These are phyloP conservation scores for Leishmania braziliensis DNA, from an alignment of 208 protist species.

Conservation along the genomic window DNA sequence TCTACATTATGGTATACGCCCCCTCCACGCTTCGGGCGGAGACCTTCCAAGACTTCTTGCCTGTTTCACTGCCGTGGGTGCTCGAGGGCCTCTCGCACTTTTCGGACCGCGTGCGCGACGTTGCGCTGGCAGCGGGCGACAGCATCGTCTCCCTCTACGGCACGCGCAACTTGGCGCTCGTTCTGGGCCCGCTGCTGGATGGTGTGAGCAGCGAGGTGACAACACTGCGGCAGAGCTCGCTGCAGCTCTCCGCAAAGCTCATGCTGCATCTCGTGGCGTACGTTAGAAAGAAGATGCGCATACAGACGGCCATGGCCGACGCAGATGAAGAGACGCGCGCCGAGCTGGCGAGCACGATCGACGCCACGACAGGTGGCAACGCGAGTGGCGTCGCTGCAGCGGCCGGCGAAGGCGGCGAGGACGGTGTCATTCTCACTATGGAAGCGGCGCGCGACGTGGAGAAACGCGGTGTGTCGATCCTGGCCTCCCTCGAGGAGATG, in stretches of 20 bases:
- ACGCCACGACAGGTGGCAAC: constrained; percentile 8
- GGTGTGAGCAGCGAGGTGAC: constrained; percentile 86
- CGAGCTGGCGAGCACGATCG: constrained; percentile 29
- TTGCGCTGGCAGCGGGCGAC: constrained; percentile 86
- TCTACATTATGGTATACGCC: constrained; percentile 93
- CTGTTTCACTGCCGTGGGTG: constrained; percentile 85
- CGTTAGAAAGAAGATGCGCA: constrained; percentile 87
- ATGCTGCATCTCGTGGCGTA: constrained; percentile 87
- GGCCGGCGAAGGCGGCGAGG: constrained; percentile 14
- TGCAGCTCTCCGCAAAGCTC: constrained; percentile 89
- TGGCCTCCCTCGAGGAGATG: constrained; percentile 81
- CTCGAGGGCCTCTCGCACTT: constrained; percentile 91
- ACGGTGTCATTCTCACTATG: constrained; percentile 58
- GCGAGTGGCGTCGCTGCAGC: background rate
- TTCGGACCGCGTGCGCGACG: constrained; percentile 88
- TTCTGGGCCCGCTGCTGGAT: constrained; percentile 81
- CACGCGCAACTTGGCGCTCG: constrained; percentile 76
- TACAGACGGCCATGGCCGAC: constrained; percentile 62
- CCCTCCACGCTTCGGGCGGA: constrained; percentile 72
- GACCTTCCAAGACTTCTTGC: constrained; percentile 83
- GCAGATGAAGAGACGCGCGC: constrained; percentile 31
- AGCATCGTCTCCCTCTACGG: constrained; percentile 91
- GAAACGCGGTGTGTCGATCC: constrained; percentile 85
- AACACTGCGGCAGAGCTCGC: constrained; percentile 86
- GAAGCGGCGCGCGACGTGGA: constrained; percentile 86